These are phyloP conservation scores for Acidiella bohemica DNA, from an alignment of 495 filamentous ascomycete genomes.

Conservation along the genomic window DNA sequence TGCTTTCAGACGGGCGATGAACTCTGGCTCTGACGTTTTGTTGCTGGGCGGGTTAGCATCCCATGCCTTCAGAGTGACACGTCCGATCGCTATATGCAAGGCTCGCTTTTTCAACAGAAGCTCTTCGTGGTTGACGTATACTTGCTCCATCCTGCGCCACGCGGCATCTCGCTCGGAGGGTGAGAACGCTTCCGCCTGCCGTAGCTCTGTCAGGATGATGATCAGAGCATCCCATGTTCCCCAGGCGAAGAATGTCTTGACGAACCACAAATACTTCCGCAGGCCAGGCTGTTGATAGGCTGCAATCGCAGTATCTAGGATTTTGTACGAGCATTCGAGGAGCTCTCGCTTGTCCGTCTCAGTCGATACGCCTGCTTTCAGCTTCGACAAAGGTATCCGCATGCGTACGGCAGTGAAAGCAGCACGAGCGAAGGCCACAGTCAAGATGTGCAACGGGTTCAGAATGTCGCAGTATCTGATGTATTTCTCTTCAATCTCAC, in stretches of 20 bases:
- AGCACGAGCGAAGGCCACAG: too few species aligned
- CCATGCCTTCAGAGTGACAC: not conserved
- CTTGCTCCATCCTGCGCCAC: not conserved
- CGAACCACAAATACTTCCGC: not conserved
- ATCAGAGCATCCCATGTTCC: not conserved
- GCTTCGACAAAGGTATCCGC: slow-evolving; percentile 5
- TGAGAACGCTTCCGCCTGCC: not conserved
- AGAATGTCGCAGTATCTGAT: too few species aligned
- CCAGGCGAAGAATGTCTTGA: slow-evolving; percentile 1
- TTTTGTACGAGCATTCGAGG: not conserved
- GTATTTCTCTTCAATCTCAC: too few species aligned
- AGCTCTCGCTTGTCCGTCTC: not conserved
- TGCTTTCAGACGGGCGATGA: not conserved
- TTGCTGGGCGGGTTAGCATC: not conserved
- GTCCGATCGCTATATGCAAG: not conserved
- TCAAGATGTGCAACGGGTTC: too few species aligned
- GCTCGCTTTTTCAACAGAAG: not conserved
- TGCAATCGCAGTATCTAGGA: not conserved
- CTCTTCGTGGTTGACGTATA: not conserved
- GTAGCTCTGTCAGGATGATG: not conserved
- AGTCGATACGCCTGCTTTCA: not conserved
- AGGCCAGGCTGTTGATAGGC: not conserved
- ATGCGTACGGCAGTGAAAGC: too few species aligned
- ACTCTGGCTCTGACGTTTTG: not conserved
- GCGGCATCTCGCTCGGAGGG: not conserved